Conservation (phyloP, 805 yeast species). For the Ogataea henricii region DNA sequence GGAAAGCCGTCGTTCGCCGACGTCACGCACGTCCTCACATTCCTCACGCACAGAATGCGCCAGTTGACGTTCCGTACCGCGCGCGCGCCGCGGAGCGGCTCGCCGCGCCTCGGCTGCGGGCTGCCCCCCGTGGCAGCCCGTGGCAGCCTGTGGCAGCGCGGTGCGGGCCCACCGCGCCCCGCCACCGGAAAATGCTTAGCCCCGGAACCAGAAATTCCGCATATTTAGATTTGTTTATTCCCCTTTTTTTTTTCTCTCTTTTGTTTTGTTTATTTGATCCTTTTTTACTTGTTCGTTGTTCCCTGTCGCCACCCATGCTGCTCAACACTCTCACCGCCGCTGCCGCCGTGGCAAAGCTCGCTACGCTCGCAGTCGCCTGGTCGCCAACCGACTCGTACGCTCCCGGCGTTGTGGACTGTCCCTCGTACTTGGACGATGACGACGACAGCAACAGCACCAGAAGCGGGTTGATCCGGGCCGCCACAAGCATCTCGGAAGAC, state of each 20-base stretch:
- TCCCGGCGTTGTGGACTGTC: conserved; percentile 62
- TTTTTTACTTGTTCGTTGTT: too few relatives aligned
- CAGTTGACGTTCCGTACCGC: too few relatives aligned
- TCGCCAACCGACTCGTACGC: conserved; percentile 62
- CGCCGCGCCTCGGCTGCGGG: too few relatives aligned
- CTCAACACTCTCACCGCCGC: neutral
- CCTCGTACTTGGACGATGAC: conserved; percentile 33
- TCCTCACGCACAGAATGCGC: too few relatives aligned
- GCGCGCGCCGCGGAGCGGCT: too few relatives aligned
- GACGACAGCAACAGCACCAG: conserved; percentile 15
- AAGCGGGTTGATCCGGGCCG: conserved; percentile 44
- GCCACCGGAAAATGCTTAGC: neutral
- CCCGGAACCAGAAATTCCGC: neutral
- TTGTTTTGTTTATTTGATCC: neutral
- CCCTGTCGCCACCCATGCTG: neutral
- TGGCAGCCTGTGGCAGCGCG: too few relatives aligned
- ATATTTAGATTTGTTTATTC: neutral
- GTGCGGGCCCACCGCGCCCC: too few relatives aligned
- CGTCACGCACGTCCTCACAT: too few relatives aligned
- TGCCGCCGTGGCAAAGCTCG: neutral
- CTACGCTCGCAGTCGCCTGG: conserved; percentile 37
- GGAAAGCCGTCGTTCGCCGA: too few relatives aligned
- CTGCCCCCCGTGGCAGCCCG: too few relatives aligned
- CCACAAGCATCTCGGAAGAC: conserved; percentile 43
- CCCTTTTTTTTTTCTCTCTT: neutral